Percentiles rank a stretch among this genome's conserved stretches.
Conservation (phyloP, 1,139 yeast species). For the Candida pseudoviswanathii region DNA sequence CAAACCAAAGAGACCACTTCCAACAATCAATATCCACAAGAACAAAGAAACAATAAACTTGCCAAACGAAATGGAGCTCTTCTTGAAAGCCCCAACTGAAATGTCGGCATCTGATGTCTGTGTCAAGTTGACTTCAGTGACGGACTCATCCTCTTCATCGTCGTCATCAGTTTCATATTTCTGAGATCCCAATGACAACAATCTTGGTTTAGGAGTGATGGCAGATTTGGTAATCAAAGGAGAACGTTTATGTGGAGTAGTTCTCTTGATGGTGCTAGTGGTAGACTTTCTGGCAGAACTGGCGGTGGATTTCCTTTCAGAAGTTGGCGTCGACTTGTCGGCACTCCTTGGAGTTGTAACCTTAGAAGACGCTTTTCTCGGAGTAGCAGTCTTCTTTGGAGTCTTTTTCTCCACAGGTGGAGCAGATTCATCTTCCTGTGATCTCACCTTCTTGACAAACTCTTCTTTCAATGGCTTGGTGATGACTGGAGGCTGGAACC, state of each 20-base stretch:
- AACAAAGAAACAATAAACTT: conserved; percentile 18
- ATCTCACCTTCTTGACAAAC: not conserved
- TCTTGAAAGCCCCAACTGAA: not conserved
- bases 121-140: conserved; percentile 7
- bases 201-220: conserved; percentile 24
- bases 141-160: conserved; percentile 14
- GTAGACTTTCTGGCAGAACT: conserved; percentile 2
- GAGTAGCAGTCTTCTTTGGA: not conserved
- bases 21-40: conserved; percentile 32
- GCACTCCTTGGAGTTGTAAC: conserved; percentile 3
- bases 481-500: conserved; percentile 18
- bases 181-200: conserved; percentile 18
- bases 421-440: conserved; percentile 1
- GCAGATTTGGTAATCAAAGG: conserved; percentile 9
- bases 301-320: not conserved
- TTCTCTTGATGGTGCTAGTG: not conserved
- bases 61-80: conserved; percentile 2
- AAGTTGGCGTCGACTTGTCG: conserved; percentile 3
- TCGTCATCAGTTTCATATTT: conserved; percentile 15
- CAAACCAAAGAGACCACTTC: conserved; percentile 37
- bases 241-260: conserved; percentile 8
- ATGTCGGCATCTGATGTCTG: conserved; percentile 7
- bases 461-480: conserved; percentile 7
- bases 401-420: not conserved
- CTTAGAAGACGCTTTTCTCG: not conserved